Evolutionary conservation across 2,329 filamentous ascomycete species (phyloP).

Genomic region (Thelonectria rubi): DNA sequence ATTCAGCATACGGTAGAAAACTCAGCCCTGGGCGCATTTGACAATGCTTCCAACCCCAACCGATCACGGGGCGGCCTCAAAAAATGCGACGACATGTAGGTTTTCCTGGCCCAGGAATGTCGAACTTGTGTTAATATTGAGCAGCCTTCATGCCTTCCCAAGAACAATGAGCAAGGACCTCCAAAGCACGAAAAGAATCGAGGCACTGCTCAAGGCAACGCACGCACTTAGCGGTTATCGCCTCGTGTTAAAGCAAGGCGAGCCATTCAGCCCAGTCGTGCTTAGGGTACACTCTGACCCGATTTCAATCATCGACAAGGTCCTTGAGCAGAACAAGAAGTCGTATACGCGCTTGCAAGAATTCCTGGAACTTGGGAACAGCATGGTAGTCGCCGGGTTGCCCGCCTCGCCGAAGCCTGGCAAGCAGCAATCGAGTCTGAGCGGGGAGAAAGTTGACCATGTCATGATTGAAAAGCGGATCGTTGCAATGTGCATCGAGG

Average conservation of each 20-base stretch:
- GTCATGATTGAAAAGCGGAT: constrained; percentile 70
- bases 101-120: not conserved
- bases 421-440: constrained; percentile 22
- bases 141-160: constrained; percentile 71
- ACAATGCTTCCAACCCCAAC: constrained; percentile 85
- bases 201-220: constrained; percentile 75
- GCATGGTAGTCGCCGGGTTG: constrained; percentile 71
- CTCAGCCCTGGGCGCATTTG: constrained; percentile 75
- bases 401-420: constrained; percentile 28
- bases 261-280: constrained; percentile 81
- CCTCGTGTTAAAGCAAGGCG: constrained; percentile 79
- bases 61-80: constrained; percentile 79
- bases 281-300: constrained; percentile 82
- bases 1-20: constrained; percentile 70
- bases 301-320: constrained; percentile 74
- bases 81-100: constrained; percentile 79
- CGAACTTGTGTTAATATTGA: constrained; percentile 33
- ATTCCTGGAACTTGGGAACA: constrained; percentile 72
- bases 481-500: constrained; percentile 82
- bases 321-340: constrained; percentile 78
- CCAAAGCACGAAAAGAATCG: constrained; percentile 62
- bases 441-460: constrained; percentile 44
- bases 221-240: constrained; percentile 80
- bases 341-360: constrained; percentile 80
- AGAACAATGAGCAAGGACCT: constrained; percentile 62